Percentiles rank a stretch among this genome's conserved stretches.
Conservation (phyloP, 176 grass and related monocot species). For the Juncus effusus region DNA sequence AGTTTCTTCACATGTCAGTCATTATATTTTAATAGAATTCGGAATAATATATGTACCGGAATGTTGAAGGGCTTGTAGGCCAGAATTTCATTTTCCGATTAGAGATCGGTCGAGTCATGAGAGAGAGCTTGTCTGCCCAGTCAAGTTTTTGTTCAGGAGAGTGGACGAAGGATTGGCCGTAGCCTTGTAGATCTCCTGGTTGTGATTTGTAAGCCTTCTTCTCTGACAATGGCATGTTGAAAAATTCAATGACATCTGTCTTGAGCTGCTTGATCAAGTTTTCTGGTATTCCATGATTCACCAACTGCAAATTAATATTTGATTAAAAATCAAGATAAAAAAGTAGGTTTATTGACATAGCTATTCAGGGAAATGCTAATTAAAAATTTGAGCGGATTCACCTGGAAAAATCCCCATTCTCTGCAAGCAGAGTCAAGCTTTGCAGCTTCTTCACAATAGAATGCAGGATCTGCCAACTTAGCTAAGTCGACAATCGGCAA, state of each 20-base stretch:
- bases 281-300: constrained; percentile 40
- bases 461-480: not conserved
- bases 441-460: not conserved
- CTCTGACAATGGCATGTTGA: constrained; percentile 15
- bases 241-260: not conserved
- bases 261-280: constrained; percentile 33
- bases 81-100: constrained; percentile 37
- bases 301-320: constrained; percentile 11
- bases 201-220: constrained; percentile 28
- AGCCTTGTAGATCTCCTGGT: constrained; percentile 11
- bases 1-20: too few species aligned
- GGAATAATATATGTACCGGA: too few species aligned
- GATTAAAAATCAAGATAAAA: not conserved
- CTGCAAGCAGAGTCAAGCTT: too few species aligned
- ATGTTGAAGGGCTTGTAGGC: constrained; percentile 2
- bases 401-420: not conserved
- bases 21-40: too few species aligned
- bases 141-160: too few species aligned
- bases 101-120: constrained; percentile 23
- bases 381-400: not conserved
- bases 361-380: not conserved
- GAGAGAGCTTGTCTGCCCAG: constrained; percentile 32
- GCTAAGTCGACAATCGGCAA: constrained; percentile 32
- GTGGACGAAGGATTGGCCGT: too few species aligned
- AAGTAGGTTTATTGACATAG: not conserved